Base-by-base conservation (phyloP, 2,329 filamentous ascomycete species). In the Penicillium crustosum region DNA sequence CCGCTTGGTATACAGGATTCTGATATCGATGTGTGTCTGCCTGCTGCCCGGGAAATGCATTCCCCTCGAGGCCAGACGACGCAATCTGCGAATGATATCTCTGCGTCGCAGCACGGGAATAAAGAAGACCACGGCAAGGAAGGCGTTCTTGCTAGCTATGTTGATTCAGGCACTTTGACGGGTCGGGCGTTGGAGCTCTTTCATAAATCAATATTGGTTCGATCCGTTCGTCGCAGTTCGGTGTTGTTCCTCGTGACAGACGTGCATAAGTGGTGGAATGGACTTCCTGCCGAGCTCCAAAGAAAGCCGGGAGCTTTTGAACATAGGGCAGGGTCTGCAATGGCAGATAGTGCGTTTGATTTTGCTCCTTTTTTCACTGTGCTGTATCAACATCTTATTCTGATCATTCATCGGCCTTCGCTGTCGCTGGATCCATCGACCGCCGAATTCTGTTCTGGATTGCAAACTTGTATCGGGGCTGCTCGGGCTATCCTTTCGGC, bases 11-110 rank as follows among this genome's bases (percentile, higher is more conserved):
- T 76, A 25, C 75, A 77, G 51, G 75, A 77, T 59, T 76, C 73
- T 6, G 75, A 77, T 61, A 72, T 77, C 39, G 74, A 77, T 49
- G 75, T 77, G 12, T 83, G 69, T 78, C 78, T 76, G 77, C 82
- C 70, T 70, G 74, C 64, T 71, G 61, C 61, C 64, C 63, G 80
- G 73, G 58, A 78, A 62, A n/a, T 78, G 58, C 67, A 75, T 71
- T 67, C 75, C 65, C 63, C 68, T 13, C 60, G 61, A 4, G 44
- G 43, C 9, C 53, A 55, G 33, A 48, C 38, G 27, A 35, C 31
- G 13, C 39, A 53, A 17, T 27, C 47, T 33, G 36, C 29, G 21
- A 47, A 38, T 33, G n/a, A 7, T 3, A 47, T 13, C n/a, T 17
- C 29, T 17, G 44, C 8, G 12, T 4, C 54, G 60, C 42, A 58